Base-by-base conservation (phyloP, 768 basidiomycete species). In the Lactarius vividus region DNA sequence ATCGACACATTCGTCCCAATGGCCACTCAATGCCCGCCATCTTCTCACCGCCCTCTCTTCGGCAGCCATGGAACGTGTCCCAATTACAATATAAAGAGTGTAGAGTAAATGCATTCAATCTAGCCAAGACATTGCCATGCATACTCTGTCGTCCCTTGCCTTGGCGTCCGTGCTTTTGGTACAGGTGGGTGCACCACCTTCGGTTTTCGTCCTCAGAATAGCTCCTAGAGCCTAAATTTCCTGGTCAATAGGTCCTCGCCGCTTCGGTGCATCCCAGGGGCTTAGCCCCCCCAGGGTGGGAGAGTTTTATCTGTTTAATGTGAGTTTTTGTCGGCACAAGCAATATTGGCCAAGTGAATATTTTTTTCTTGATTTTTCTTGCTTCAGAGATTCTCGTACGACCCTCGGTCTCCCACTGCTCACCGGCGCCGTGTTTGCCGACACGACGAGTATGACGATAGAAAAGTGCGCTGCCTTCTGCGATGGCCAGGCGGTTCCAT, bases 391-490 rank as follows among this genome's bases (percentile, higher is more conserved):
- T 8, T 26, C 26, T 52, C n/a, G 40, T 39, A 39, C 37, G 15
- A 35, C 35, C 9, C 7, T 15, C 13, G 31, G 31, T 7, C 9
- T 29, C 10, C 59, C 59, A 28, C 84, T 89, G 2, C 80, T 91
- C 35, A 75, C 76, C 6, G 83, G 79, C 13, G 76, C 83, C 0
- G 75, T 78, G 4, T 84, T 77, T 66, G 75, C 79, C 15, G 79
- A 80, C 69, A 74, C 81, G 23, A 77, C 76, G 7, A 76, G 75
- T 28, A 90, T 91, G 86, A 91, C 89, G 9, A 79, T 85, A 40
- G 85, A 81, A 70, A 70, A 73, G 9, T 83, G 82, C 69, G 72
- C 82, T 65, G 72, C 28, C 62, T 82, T 77, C 67, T 83, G 82
- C 72, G 76, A 79, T 42, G 56, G 76, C 23, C 74, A 79, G 63